Conservation (phyloP, 768 basidiomycete genomes). For the Leccinum subgranulosum region DNA sequence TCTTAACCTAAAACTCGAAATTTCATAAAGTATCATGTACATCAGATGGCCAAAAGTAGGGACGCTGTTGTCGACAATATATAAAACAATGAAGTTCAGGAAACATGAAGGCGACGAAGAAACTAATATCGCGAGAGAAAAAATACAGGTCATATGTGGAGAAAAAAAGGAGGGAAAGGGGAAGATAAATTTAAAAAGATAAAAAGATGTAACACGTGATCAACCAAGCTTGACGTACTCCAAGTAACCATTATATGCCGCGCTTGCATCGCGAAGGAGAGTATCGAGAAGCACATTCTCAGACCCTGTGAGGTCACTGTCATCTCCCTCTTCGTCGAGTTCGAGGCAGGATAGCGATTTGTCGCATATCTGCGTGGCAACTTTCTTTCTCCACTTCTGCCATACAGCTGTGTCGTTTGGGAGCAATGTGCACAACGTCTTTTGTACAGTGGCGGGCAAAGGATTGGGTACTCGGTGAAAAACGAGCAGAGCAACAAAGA, state of each 20-base stretch:
- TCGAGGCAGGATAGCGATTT: slow-evolving; percentile 3
- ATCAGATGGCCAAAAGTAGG: neutral
- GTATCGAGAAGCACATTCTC: slow-evolving; percentile 5
- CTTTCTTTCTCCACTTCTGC: slow-evolving; percentile 20
- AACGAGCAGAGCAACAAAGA: slow-evolving; percentile 13
- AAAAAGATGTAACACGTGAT: neutral
- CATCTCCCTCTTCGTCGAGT: neutral
- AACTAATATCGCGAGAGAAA: neutral
- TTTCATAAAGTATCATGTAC: neutral
- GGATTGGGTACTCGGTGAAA: slow-evolving; percentile 7
- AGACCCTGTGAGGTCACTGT: neutral
- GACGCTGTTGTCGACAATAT: neutral
- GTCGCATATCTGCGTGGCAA: slow-evolving; percentile 8
- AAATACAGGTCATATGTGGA: neutral
- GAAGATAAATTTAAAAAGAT: neutral
- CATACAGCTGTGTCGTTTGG: slow-evolving; percentile 23
- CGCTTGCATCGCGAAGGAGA: slow-evolving; percentile 19
- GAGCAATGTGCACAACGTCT: slow-evolving; percentile 9
- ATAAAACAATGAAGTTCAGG: neutral
- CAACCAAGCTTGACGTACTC: neutral
- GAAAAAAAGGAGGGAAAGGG: no score
- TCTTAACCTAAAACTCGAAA: neutral
- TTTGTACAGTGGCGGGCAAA: slow-evolving; percentile 1
- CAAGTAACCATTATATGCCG: slow-evolving; percentile 12
- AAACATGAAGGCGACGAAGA: neutral